Percentiles rank a stretch among this genome's conserved stretches.
phyloP scores from a whole-genome alignment of 106 monocot species.

The Dendrobium catenatum region DNA sequence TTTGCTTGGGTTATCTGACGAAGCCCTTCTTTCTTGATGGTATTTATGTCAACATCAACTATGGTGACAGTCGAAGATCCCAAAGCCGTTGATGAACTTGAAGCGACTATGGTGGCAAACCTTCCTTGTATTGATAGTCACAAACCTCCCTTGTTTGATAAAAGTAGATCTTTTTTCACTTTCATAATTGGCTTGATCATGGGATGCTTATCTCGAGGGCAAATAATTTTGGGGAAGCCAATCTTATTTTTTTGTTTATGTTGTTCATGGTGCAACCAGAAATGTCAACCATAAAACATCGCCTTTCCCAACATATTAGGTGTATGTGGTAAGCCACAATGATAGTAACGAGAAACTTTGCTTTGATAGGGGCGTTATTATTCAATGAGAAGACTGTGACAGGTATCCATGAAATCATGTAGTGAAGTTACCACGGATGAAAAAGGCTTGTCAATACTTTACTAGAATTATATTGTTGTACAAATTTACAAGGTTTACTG shows the following conservation, averaged over 20 bases:
- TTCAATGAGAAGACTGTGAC: neutral
- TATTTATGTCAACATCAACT: too few species aligned
- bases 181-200: neutral
- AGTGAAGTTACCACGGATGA: neutral
- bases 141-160: neutral
- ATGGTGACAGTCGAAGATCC: too few species aligned
- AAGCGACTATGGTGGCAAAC: too few species aligned
- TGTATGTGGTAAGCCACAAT: neutral
- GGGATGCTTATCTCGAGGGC: neutral
- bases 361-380: neutral
- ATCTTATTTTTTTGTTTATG: neutral
- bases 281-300: neutral
- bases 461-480: neutral
- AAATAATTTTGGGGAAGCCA: neutral
- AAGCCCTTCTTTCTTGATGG: too few species aligned
- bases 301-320: neutral
- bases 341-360: neutral
- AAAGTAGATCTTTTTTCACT: neutral
- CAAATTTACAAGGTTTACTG: neutral
- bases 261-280: neutral
- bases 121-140: too few species aligned
- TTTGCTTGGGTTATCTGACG: too few species aligned
- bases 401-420: neutral
- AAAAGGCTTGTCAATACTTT: neutral
- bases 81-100: too few species aligned